Evolutionary conservation across 2,329 filamentous ascomycete genomes (phyloP).

Genomic region (Knoxdaviesia capensis): DNA sequence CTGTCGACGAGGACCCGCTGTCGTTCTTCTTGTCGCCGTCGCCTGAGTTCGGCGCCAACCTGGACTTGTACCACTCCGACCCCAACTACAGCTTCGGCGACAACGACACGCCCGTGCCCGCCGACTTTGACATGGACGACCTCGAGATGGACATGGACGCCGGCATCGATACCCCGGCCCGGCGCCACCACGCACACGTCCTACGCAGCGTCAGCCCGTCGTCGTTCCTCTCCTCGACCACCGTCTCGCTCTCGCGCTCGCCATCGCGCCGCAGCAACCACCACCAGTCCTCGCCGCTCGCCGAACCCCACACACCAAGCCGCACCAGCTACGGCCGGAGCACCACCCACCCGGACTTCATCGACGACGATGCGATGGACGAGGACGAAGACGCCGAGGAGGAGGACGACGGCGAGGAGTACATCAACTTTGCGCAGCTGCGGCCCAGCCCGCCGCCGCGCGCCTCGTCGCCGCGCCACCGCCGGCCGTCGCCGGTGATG

Average conservation of each 20-base stretch:
- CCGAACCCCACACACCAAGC: slow-evolving; percentile 18
- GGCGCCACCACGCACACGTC: slow-evolving; percentile 20
- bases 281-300: slow-evolving; percentile 15
- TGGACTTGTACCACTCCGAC: too few relatives aligned
- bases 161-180: slow-evolving; percentile 27
- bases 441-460: too few relatives aligned
- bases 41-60: slow-evolving; percentile 5
- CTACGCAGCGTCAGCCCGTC: slow-evolving; percentile 37
- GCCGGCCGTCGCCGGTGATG: neutral
- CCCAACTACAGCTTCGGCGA: slow-evolving; percentile 19
- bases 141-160: slow-evolving; percentile 33
- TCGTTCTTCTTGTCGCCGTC: slow-evolving; percentile 33
- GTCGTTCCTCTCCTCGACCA: slow-evolving; percentile 17
- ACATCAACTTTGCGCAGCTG: slow-evolving; percentile 24
- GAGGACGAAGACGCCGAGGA: slow-evolving; percentile 26
- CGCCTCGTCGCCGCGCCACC: too few relatives aligned
- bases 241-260: slow-evolving; percentile 20
- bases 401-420: slow-evolving; percentile 16
- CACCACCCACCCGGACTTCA: too few relatives aligned
- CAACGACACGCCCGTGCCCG: slow-evolving; percentile 5
- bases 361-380: slow-evolving; percentile 13
- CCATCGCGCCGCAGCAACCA: slow-evolving; percentile 14
- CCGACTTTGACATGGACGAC: slow-evolving; percentile 17
- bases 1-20: slow-evolving; percentile 29
- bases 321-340: too few relatives aligned